phyloP scores from a whole-genome alignment of 768 basidiomycete genomes.

The Termitomyces titanicus region DNA sequence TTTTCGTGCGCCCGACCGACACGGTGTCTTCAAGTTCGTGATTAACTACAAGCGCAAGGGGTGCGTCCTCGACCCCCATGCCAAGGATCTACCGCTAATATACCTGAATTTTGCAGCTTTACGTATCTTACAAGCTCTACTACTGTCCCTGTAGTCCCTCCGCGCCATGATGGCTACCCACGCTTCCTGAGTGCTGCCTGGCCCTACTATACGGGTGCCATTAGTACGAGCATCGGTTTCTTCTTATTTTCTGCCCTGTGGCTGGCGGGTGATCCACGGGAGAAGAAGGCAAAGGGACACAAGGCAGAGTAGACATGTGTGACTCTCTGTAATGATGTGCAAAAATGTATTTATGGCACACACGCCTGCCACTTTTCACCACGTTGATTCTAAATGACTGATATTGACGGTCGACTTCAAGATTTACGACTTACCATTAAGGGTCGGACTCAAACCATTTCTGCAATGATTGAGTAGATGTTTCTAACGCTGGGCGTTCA shows the following conservation, averaged over 20 bases:
- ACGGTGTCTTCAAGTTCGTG: slow-evolving; percentile 98
- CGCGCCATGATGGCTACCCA: slow-evolving; percentile 92
- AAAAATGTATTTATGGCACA: slow-evolving; percentile 11
- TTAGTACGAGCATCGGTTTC: slow-evolving; percentile 85
- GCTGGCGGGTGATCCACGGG: slow-evolving; percentile 78
- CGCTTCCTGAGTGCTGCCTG: slow-evolving; percentile 94
- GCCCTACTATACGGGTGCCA: slow-evolving; percentile 92
- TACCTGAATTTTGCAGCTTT: slow-evolving; percentile 42
- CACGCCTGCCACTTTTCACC: background rate
- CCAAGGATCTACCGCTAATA: background rate
- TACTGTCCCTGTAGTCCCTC: slow-evolving; percentile 86
- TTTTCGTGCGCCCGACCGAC: slow-evolving; percentile 91
- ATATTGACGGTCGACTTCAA: background rate
- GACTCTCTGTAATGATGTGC: slow-evolving; percentile 7
- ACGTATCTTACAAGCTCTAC: slow-evolving; percentile 71
- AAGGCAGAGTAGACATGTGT: slow-evolving; percentile 38
- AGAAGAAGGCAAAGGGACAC: slow-evolving; percentile 45
- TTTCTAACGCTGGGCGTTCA: background rate
- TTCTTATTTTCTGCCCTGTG: slow-evolving; percentile 84
- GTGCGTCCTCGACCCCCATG: slow-evolving; percentile 35
- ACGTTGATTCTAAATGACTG: background rate
- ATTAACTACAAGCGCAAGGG: slow-evolving; percentile 88
- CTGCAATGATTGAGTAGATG: background rate
- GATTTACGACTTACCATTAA: background rate
- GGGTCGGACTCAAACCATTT: background rate